These are phyloP conservation scores for Petrea volubilis DNA, from an alignment of 257 asterid species.

Conservation along the genomic window DNA sequence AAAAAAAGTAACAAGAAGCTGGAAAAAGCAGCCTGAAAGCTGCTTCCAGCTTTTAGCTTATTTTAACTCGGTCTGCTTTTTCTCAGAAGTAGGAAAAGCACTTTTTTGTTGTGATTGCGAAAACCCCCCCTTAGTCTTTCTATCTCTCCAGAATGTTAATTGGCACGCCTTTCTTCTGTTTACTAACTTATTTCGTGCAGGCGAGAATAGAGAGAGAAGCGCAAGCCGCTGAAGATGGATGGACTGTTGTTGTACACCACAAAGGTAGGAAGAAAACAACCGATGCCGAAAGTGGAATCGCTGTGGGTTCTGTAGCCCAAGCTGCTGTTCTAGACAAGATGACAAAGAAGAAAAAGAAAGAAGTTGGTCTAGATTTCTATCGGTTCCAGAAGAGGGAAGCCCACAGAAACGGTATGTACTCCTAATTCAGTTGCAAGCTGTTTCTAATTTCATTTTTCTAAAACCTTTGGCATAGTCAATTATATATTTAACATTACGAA, in stretches of 20 bases:
- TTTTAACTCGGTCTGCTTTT: too few relatives aligned
- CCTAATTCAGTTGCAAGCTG: neutral
- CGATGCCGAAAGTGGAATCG: constrained; percentile 79
- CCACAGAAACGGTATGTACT: constrained; percentile 65
- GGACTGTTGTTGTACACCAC: constrained; percentile 93
- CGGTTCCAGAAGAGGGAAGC: constrained; percentile 91
- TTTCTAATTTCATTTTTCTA: neutral
- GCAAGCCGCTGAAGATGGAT: constrained; percentile 88
- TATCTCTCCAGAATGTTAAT: too few relatives aligned
- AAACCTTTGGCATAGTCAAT: neutral
- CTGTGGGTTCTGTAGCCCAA: constrained; percentile 88
- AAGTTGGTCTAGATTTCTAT: constrained; percentile 73
- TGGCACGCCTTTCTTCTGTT: neutral
- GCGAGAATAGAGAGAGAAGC: constrained; percentile 76
- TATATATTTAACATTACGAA: neutral
- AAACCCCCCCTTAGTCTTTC: too few relatives aligned
- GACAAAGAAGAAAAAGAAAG: constrained; percentile 70
- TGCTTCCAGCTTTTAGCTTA: too few relatives aligned
- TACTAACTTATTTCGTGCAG: constrained; percentile 40
- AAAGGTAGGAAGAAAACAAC: constrained; percentile 93
- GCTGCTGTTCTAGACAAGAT: constrained; percentile 78
- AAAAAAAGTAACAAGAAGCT: too few relatives aligned
- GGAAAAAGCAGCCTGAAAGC: too few relatives aligned
- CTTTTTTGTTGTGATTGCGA: too few relatives aligned
- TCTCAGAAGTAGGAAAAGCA: too few relatives aligned